phyloP scores from a whole-genome alignment of 2,329 filamentous ascomycete species.

The Alternaria triticimaculans region DNA sequence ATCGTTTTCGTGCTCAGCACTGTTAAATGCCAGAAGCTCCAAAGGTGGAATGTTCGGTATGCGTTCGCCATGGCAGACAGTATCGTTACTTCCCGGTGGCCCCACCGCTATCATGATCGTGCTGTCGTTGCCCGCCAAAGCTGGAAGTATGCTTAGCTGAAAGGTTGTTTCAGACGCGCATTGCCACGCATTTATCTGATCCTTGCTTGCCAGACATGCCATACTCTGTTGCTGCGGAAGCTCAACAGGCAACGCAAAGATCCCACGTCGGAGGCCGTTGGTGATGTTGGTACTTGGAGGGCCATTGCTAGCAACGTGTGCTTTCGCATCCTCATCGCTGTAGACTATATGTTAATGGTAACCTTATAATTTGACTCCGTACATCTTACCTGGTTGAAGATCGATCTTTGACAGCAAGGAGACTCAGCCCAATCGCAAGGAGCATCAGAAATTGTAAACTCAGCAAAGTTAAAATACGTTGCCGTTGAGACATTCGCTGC shows the following conservation, averaged over 20 bases:
- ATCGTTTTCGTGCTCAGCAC: constrained; percentile 4
- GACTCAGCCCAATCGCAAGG: constrained; percentile 21
- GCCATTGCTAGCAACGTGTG: constrained; percentile 1
- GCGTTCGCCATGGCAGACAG: constrained; percentile 27
- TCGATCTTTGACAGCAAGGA: constrained; percentile 19
- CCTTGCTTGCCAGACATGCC: constrained; percentile 30
- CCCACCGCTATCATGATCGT: constrained; percentile 24
- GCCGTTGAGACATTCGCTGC: constrained; percentile 26
- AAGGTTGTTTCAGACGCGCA: constrained; percentile 27
- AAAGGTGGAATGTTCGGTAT: constrained; percentile 19
- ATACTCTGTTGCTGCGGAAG: constrained; percentile 33
- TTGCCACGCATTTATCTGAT: constrained; percentile 35
- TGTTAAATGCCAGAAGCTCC: constrained; percentile 4
- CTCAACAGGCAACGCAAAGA: constrained; percentile 27
- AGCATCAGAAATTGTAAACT: constrained; percentile 27
- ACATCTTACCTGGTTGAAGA: constrained; percentile 11
- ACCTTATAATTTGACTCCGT: not conserved
- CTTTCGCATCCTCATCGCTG: constrained; percentile 4
- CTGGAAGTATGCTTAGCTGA: constrained; percentile 29
- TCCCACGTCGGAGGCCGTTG: constrained; percentile 23
- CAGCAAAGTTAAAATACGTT: constrained; percentile 30
- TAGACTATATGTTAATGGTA: not conserved
- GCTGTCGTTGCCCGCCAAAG: constrained; percentile 6
- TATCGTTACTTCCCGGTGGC: constrained; percentile 7
- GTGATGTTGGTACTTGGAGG: not conserved